phyloP scores from a whole-genome alignment of 768 basidiomycete species.

The Pulveroboletus ravenelii region DNA sequence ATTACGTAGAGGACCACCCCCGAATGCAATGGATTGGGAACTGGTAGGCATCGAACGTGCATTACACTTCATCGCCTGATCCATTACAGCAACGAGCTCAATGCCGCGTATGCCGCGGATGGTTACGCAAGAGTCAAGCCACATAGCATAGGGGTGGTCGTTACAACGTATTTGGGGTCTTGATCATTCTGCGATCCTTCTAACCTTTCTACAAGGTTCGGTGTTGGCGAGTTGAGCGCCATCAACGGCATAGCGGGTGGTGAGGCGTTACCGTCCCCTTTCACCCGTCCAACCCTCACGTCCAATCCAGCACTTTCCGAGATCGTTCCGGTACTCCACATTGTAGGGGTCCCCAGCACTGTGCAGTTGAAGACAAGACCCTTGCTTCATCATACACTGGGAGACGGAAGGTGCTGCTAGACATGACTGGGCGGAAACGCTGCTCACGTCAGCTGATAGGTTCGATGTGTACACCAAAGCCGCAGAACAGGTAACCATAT shows the following conservation, averaged over 20 bases:
- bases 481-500: constrained; percentile 66
- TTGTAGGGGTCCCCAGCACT: constrained; percentile 80
- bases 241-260: constrained; percentile 81
- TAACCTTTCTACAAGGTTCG: constrained; percentile 49
- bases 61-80: not conserved
- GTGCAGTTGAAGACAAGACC: constrained; percentile 65
- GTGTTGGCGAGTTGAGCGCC: constrained; percentile 90
- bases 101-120: constrained; percentile 88
- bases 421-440: not conserved
- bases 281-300: constrained; percentile 2
- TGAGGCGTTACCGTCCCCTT: constrained; percentile 19
- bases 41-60: constrained; percentile 41
- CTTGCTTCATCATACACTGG: constrained; percentile 84
- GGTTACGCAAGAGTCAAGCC: constrained; percentile 89
- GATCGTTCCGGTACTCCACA: constrained; percentile 85
- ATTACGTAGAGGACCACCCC: constrained; percentile 77
- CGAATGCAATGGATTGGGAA: constrained; percentile 84
- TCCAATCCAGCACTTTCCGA: constrained; percentile 63
- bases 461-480: constrained; percentile 79
- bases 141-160: constrained; percentile 61
- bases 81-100: constrained; percentile 65
- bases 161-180: constrained; percentile 59
- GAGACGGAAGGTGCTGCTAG: constrained; percentile 59
- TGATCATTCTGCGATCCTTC: not conserved
- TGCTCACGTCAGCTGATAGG: constrained; percentile 31